Evolutionary conservation across 2,329 filamentous ascomycete genomes (phyloP), one percentile per base, ranked within the genome.

Genomic region (Lasiodiplodia citricola): DNA sequence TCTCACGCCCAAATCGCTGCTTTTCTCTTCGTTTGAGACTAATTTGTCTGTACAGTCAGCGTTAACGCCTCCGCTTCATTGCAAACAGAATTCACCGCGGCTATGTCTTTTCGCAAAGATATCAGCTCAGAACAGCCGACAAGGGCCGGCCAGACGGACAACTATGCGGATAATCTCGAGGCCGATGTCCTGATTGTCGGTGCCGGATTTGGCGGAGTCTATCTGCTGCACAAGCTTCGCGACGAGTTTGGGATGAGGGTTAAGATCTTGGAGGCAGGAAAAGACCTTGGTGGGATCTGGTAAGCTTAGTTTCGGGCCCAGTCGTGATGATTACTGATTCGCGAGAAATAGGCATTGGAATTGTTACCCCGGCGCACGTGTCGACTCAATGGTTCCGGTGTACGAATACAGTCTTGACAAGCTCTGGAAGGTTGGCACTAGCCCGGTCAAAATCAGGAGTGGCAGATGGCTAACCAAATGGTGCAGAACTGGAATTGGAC

Each of bases 401-500:
- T 85, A 85, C 69, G 81, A 84, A 68, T 81, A 83, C 68, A 82
- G 81, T 23, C 78, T 85, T 44, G 80, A 81, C 7, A 81, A 85
- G 70, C 77, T 84, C 25, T 85, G 80, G 77, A 81, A 83, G 73
- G 78, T 77, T 57, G 65, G 74, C 37, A 67, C n/a, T 4, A 28
- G 1, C 4, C 44, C 8, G 3, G 28, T 35, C 13, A 1, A 28
- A 38, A 35, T 37, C 14, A 21, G 7, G 16, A 18, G 13, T 38
- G 44, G 2, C 51, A 18, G 38, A 21, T 41, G 3, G 52, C 31
- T 47, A 10, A 67, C 23, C 44, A 16, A n/a, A 21, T 1, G 10
- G 10, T 21, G 2, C 5, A 87, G 74, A 83, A 83, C 3, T 90
- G 87, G 87, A 87, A 80, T 44, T 91, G 87, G 85, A 78, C 80